Evolutionary conservation across 1,284 basidiomycete genomes (phyloP), one percentile per base, ranked within the genome.

Genomic region (Boletellus deceptivus): DNA sequence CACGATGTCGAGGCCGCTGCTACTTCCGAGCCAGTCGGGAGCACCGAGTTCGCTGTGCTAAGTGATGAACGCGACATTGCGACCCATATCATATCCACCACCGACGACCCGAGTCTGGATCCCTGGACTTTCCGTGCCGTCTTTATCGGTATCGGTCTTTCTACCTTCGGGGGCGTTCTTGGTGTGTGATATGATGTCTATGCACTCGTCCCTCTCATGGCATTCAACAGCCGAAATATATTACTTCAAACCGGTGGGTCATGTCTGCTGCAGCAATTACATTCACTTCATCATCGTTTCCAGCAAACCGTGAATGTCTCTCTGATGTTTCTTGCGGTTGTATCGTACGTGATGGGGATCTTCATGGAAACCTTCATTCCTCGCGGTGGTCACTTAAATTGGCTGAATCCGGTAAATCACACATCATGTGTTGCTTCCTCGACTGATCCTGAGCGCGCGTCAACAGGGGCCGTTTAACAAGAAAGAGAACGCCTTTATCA

Each of bases 401-500:
- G 75, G 60, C 65, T 84, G 40, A 84, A 86, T 57, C 83, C 82
- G 9, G 80, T 71, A 54, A 61, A 68, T 46, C 43, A 7, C 38
- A 16, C 2, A 34, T 7, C n/a, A 40, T 31, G 7, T 18, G 7
- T 49, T 65, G 71, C 58, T 69, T 45, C 62, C 67, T 22, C 22
- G 4, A 34, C 17, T 20, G 31, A 48, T 47, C 13, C n/a, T 36
- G 27, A 46, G 37, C 11, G 31, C 9, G 17, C 38, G 4, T 46
- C 4, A 8, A 40, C 37, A 60, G 59, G 57, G 59, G 0, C 61
- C 61, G 16, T 70, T 71, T 58, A 71, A 73, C 53, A 71, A 71
- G 56, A 74, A 74, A 58, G 79, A 85, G 59, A 82, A 84, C 65
- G 79, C 79, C 0, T 77, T 78, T 22, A 78, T 84, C 44, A 75